Base-by-base conservation (phyloP, 108 stramenopile genomes). In the Fistulifera solaris region DNA sequence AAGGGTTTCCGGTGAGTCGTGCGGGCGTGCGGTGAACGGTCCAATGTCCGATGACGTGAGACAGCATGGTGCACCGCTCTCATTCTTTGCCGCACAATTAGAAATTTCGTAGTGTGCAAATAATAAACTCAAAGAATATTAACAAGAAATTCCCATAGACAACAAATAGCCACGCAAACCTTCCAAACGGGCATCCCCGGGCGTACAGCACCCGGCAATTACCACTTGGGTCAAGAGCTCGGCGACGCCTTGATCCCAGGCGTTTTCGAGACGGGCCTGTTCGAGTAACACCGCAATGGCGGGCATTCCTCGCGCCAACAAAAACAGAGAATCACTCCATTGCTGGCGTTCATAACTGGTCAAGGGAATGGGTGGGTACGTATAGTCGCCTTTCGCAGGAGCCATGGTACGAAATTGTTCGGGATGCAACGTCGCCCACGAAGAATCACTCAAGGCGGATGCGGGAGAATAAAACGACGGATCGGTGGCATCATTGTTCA, bases 181-280 rank as follows among this genome's bases (percentile, higher is more conserved):
- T 46, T 80, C 80, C 44, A 89, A 61, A 17, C 40, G 53, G 39
- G 64, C 55, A 70, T 89, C 88, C 6, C 70, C 71, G 56, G 73
- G 75, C 15, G 52, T 52, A 58, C 88, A 89, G 54, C 77, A 75
- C 1, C 85, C 48, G 15, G 64, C 75, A 27, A 89, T 70, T 25
- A 89, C 61, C 6, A 84, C 61, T 58, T 89, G 88, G 1, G 88
- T 85, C 46, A 81, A 68, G 16, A 85, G 56, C 61, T 89, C 81
- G 4, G 84, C 73, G n/a, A 85, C 81, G 3, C 77, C 81, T 48
- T 72, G 61, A 63, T 89, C 88, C 88, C 88, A 89, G 31, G 66
- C 55, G 47, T 80, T 71, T 22, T 57, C 66, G 41, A 77, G 73
- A 10, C 88, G 71, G 19, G 84, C 88, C 45, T 67, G 61, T 13